Evolutionary conservation across 2,329 filamentous ascomycete genomes (phyloP).

Genomic region (Pestalotiopsis sp.): DNA sequence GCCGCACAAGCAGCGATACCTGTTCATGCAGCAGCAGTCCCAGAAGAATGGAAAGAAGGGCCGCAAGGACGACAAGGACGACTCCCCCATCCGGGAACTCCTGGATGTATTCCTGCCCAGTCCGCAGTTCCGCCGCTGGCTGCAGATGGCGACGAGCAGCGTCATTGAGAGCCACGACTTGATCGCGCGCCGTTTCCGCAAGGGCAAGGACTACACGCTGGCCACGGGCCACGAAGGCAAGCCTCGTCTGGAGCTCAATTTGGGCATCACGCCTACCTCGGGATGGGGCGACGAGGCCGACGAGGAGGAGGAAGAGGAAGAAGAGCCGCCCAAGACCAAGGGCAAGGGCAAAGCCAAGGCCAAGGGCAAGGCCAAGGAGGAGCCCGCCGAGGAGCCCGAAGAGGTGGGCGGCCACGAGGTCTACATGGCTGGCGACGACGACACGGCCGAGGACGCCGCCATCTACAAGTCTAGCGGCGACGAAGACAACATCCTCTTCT

Average conservation of each 20-base stretch:
- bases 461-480: slow-evolving; percentile 82
- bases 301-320: slow-evolving; percentile 50
- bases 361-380: slow-evolving; percentile 26
- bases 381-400: slow-evolving; percentile 39
- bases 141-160: slow-evolving; percentile 79
- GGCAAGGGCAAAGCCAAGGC: slow-evolving; percentile 32
- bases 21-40: slow-evolving; percentile 69
- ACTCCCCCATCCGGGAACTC: slow-evolving; percentile 72
- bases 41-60: slow-evolving; percentile 16
- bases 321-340: slow-evolving; percentile 34
- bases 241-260: slow-evolving; percentile 81
- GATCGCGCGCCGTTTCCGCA: slow-evolving; percentile 84
- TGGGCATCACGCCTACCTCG: slow-evolving; percentile 80
- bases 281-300: slow-evolving; percentile 81
- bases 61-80: slow-evolving; percentile 30
- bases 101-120: slow-evolving; percentile 84
- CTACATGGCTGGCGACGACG: slow-evolving; percentile 90
- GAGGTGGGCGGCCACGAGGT: slow-evolving; percentile 81
- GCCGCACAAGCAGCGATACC: slow-evolving; percentile 92
- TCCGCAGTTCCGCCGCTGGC: slow-evolving; percentile 84
- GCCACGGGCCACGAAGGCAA: slow-evolving; percentile 82
- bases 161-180: slow-evolving; percentile 74
- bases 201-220: slow-evolving; percentile 87
- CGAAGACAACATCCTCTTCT: slow-evolving; percentile 71
- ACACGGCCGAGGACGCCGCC: slow-evolving; percentile 74